phyloP scores from a whole-genome alignment of 208 protist genomes.

The Trypanosoma brucei region DNA sequence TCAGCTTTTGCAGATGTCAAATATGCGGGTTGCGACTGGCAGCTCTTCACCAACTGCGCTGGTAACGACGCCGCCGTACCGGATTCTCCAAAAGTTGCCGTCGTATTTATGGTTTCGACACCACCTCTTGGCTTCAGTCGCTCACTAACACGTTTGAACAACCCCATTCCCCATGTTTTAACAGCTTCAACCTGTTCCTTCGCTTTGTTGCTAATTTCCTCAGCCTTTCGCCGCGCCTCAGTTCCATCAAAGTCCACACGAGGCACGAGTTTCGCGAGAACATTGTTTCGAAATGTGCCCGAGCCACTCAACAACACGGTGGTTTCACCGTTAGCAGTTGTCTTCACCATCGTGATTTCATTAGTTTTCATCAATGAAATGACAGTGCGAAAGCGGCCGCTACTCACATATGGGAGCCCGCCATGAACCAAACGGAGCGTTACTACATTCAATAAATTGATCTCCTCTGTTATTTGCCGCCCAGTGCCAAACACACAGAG shows the following conservation, averaged over 20 bases:
- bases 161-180: constrained; percentile 58
- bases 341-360: constrained; percentile 27
- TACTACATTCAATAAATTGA: constrained; percentile 85
- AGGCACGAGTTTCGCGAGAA: constrained; percentile 16
- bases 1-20: background rate
- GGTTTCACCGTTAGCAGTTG: background rate
- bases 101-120: too few species aligned
- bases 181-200: constrained; percentile 42
- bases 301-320: background rate
- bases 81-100: too few species aligned
- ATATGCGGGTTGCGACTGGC: too few species aligned
- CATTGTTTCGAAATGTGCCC: constrained; percentile 22
- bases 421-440: constrained; percentile 71
- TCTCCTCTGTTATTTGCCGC: constrained; percentile 69
- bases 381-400: constrained; percentile 73
- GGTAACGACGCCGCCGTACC: too few species aligned
- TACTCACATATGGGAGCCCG: constrained; percentile 73
- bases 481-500: constrained; percentile 81
- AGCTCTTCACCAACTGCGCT: too few species aligned
- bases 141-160: constrained; percentile 55
- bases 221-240: constrained; percentile 31
- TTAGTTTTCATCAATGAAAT: constrained; percentile 62
- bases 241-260: constrained; percentile 13
- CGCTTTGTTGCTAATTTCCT: constrained; percentile 47
- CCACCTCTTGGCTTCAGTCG: constrained; percentile 13